phyloP scores from a whole-genome alignment of 176 grass and related monocot genomes.

The Pontederia paniculata region DNA sequence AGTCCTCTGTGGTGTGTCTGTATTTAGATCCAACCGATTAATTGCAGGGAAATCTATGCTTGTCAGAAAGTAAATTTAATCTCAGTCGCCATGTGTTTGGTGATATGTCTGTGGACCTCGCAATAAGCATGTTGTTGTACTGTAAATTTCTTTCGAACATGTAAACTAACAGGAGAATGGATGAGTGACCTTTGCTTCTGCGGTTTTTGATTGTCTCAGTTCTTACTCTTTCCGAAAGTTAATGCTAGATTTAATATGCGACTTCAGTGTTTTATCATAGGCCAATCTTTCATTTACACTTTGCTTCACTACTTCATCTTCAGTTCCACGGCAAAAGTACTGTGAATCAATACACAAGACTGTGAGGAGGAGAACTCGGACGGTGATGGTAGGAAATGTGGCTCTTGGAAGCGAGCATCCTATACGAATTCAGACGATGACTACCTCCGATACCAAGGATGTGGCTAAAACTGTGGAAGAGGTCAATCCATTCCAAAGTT shows the following conservation, averaged over 20 bases:
- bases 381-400: conserved; percentile 96
- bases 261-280: neutral
- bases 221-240: neutral
- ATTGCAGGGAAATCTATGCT: too few relatives aligned
- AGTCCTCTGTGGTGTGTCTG: too few relatives aligned
- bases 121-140: too few relatives aligned
- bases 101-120: too few relatives aligned
- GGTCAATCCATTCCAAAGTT: conserved; percentile 23
- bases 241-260: neutral
- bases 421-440: conserved; percentile 95
- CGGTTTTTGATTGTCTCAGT: too few relatives aligned
- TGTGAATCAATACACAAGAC: conserved; percentile 75
- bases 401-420: conserved; percentile 92
- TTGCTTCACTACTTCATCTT: conserved; percentile 8
- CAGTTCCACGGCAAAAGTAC: conserved; percentile 93
- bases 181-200: too few relatives aligned
- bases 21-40: too few relatives aligned
- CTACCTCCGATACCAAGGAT: conserved; percentile 94
- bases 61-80: too few relatives aligned
- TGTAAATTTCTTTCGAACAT: too few relatives aligned
- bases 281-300: too few relatives aligned
- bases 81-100: too few relatives aligned
- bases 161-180: too few relatives aligned
- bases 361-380: conserved; percentile 82
- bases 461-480: conserved; percentile 83